A percentile compares a stretch with the other conserved stretches of the same genome.
Conservation (phyloP, 768 basidiomycete genomes). For the Lactifluus piperatus region DNA sequence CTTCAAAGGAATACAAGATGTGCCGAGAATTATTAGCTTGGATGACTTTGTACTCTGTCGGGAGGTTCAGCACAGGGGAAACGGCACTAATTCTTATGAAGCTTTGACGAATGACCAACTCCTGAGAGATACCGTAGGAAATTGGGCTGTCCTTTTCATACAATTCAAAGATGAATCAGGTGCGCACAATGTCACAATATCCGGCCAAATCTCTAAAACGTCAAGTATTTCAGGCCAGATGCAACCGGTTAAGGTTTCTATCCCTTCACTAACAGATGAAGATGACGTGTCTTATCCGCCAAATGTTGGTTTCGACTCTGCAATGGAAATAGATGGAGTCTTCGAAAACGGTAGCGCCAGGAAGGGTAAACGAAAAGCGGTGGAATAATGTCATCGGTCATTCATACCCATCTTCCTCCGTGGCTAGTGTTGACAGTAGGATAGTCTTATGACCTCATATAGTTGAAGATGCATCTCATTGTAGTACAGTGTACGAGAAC, state of each 20-base stretch:
- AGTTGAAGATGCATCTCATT: neutral
- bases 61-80: slow-evolving; percentile 43
- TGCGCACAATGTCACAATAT: slow-evolving; percentile 30
- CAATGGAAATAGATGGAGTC: slow-evolving; percentile 22
- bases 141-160: slow-evolving; percentile 63
- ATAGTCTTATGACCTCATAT: neutral
- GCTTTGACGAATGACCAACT: slow-evolving; percentile 38
- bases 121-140: slow-evolving; percentile 42
- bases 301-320: neutral
- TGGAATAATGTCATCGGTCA: slow-evolving; percentile 20
- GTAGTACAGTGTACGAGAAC: neutral
- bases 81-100: slow-evolving; percentile 42
- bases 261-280: slow-evolving; percentile 52
- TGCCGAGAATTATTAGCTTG: slow-evolving; percentile 31
- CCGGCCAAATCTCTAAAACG: neutral
- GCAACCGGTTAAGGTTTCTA: slow-evolving; percentile 48
- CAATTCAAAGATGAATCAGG: slow-evolving; percentile 58
- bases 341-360: slow-evolving; percentile 30
- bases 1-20: slow-evolving; percentile 24
- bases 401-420: neutral
- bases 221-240: slow-evolving; percentile 36
- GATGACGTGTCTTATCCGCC: slow-evolving; percentile 32
- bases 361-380: slow-evolving; percentile 62
- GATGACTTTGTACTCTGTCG: slow-evolving; percentile 61
- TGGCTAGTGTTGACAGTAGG: neutral